Percentiles rank a stretch among this genome's conserved stretches.
Evolutionary conservation across 2,329 filamentous ascomycete species (phyloP).

Genomic region (Trichoderma oligosporum): DNA sequence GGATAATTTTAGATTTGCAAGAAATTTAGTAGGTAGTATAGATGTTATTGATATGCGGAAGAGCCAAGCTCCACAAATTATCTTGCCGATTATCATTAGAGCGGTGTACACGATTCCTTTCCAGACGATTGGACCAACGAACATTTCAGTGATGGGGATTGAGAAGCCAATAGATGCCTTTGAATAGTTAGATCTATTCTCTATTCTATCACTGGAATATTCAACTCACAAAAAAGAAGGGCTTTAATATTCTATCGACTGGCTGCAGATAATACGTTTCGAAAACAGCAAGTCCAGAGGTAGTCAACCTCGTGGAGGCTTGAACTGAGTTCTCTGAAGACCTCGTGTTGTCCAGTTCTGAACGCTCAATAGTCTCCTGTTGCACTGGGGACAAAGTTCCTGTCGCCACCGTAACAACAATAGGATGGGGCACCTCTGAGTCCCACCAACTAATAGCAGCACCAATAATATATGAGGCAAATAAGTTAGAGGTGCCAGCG

Average conservation of each 20-base stretch:
- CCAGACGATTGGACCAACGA: slow-evolving; percentile 62
- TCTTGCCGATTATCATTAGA: slow-evolving; percentile 64
- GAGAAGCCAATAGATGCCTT: slow-evolving; percentile 67
- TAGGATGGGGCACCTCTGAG: slow-evolving; percentile 29
- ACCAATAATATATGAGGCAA: slow-evolving; percentile 62
- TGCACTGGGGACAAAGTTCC: not conserved
- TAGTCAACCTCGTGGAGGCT: slow-evolving; percentile 32
- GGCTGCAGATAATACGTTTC: slow-evolving; percentile 36
- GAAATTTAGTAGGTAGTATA: not conserved
- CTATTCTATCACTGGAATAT: not conserved
- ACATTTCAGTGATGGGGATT: slow-evolving; percentile 70
- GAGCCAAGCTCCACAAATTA: slow-evolving; percentile 58
- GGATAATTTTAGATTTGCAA: not conserved
- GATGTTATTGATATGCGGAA: slow-evolving; percentile 26
- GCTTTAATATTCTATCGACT: slow-evolving; percentile 54
- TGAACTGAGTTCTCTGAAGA: not conserved
- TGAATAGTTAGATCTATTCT: not conserved
- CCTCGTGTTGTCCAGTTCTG: not conserved
- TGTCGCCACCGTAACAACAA: not conserved
- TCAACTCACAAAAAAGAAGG: slow-evolving; percentile 63
- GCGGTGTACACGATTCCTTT: slow-evolving; percentile 67
- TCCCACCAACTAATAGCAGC: slow-evolving; percentile 59
- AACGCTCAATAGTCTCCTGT: not conserved
- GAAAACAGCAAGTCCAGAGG: not conserved
- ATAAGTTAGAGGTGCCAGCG: slow-evolving; percentile 59